Evolutionary conservation across 352 stramenopile genomes (phyloP).

Genomic region (Globisporangium cylindrosporum): DNA sequence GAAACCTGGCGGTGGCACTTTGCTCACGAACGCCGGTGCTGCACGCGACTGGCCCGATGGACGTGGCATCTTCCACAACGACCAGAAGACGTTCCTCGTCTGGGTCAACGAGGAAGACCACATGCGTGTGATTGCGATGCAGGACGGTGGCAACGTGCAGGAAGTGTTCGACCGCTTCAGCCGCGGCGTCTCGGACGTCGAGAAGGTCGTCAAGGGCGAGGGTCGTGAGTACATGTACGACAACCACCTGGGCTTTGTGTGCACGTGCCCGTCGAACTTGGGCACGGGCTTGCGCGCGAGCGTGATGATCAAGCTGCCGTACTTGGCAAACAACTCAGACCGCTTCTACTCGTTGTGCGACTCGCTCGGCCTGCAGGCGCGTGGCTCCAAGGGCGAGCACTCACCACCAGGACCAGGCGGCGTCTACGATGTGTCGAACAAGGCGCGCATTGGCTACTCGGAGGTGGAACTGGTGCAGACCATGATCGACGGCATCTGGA

Average conservation of each 20-base stretch:
- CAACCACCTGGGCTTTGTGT: constrained; percentile 86
- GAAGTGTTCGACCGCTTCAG: constrained; percentile 88
- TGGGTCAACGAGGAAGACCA: constrained; percentile 91
- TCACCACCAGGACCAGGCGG: constrained; percentile 74
- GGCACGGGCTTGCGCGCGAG: constrained; percentile 82
- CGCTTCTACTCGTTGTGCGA: constrained; percentile 71
- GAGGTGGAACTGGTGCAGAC: constrained; percentile 94
- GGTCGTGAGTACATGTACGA: constrained; percentile 88
- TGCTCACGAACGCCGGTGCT: constrained; percentile 82
- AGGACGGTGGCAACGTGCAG: constrained; percentile 89
- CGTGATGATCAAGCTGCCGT: constrained; percentile 85
- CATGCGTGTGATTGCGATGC: constrained; percentile 89
- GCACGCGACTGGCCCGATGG: constrained; percentile 92
- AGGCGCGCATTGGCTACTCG: constrained; percentile 91
- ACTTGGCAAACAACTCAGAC: constrained; percentile 68
- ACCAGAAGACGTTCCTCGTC: constrained; percentile 88
- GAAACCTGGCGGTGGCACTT: constrained; percentile 87
- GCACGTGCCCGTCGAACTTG: constrained; percentile 86
- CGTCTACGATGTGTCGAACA: constrained; percentile 95
- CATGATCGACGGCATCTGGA: constrained; percentile 93
- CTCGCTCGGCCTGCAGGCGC: constrained; percentile 75
- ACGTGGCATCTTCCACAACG: constrained; percentile 92
- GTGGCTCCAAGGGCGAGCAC: constrained; percentile 81
- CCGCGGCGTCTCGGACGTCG: constrained; percentile 73
- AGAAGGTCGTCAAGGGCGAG: constrained; percentile 74